phyloP scores from a whole-genome alignment of 139 green algal genomes.

The Coelastrella sp. region DNA sequence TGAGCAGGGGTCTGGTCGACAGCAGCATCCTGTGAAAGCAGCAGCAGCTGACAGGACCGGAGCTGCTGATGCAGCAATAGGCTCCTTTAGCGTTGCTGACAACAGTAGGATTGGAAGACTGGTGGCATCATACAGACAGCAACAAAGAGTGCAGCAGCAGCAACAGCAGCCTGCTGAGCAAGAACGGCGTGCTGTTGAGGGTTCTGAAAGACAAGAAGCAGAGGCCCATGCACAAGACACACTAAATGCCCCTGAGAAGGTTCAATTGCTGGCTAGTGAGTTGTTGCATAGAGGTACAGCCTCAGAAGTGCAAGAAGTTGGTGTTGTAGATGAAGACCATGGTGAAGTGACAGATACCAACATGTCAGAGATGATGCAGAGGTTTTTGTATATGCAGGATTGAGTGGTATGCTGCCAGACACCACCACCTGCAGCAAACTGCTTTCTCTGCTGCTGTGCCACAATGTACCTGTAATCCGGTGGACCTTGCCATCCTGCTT shows the following conservation, averaged over 20 bases:
- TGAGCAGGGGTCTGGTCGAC: neutral
- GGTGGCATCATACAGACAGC: neutral
- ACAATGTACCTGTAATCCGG: too few relatives aligned
- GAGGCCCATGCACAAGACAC: too few relatives aligned
- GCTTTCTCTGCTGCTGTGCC: too few relatives aligned
- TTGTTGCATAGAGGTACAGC: too few relatives aligned
- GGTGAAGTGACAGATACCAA: too few relatives aligned
- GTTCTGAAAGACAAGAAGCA: neutral
- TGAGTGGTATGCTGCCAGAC: too few relatives aligned
- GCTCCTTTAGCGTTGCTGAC: neutral
- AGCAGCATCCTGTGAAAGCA: neutral
- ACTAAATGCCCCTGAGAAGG: too few relatives aligned
- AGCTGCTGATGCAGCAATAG: neutral
- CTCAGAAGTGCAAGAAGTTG: too few relatives aligned
- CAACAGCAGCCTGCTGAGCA: neutral
- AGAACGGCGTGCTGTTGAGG: neutral
- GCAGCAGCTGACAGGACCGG: neutral
- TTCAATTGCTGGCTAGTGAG: too few relatives aligned
- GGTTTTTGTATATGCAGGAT: conserved; percentile 9
- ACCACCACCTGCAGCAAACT: too few relatives aligned
- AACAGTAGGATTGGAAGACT: conserved; percentile 1
- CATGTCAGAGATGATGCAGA: neutral
- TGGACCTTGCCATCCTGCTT: too few relatives aligned
- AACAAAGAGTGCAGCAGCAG: neutral
- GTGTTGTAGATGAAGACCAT: too few relatives aligned